phyloP scores from a whole-genome alignment of 2,329 filamentous ascomycete genomes.

The Colletotrichum chlorophyti region DNA sequence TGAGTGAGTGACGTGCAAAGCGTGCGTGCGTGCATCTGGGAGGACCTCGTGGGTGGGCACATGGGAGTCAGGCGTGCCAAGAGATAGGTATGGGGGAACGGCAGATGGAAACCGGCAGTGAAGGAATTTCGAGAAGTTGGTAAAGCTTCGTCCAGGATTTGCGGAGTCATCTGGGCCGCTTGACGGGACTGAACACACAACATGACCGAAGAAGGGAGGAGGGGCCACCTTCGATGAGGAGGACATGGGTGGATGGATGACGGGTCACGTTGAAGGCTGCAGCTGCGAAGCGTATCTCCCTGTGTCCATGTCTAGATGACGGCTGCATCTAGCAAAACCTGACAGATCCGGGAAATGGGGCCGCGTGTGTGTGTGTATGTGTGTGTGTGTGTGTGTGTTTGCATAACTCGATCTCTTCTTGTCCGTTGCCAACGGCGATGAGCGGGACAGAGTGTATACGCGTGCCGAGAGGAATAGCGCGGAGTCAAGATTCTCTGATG shows the following conservation, averaged over 20 bases:
- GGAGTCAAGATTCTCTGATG: conserved; percentile 12
- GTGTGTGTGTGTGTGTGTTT: no score
- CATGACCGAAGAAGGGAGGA: not conserved
- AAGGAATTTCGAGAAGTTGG: not conserved
- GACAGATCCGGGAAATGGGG: no score
- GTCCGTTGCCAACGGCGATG: no score
- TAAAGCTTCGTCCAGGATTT: conserved; percentile 10
- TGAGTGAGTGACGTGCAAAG: conserved; percentile 11
- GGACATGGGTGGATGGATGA: conserved; percentile 18
- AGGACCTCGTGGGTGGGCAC: not conserved
- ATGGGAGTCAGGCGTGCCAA: conserved; percentile 6
- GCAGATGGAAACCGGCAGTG: not conserved
- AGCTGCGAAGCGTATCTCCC: conserved; percentile 20
- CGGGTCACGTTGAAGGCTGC: conserved; percentile 14
- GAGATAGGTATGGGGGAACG: conserved; percentile 2
- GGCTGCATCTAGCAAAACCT: conserved; percentile 5
- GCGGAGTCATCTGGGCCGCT: conserved; percentile 1
- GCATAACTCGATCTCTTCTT: no score
- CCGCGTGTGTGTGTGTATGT: no score
- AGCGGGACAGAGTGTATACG: not conserved
- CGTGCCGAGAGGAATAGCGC: conserved; percentile 14
- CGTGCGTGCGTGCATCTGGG: not conserved
- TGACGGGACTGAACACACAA: conserved; percentile 2
- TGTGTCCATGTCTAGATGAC: no score
- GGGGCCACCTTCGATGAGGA: not conserved